Evolutionary conservation across 202 grass and related monocot species (phyloP).

Genomic region (Hordeum pubiflorum): DNA sequence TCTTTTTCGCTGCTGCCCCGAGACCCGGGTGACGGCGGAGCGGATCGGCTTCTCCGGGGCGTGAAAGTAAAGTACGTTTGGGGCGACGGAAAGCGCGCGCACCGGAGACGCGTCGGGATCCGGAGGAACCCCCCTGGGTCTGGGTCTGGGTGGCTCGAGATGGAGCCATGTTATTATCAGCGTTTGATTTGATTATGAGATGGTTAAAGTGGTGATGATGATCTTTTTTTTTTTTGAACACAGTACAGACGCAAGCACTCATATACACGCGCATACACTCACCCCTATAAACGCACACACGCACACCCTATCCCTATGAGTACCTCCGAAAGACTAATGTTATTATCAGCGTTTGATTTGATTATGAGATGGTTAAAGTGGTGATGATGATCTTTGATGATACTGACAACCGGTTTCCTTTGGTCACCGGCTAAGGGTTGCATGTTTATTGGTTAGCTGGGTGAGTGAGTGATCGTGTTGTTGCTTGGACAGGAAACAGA

Average conservation of each 20-base stretch:
- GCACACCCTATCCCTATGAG: too few species aligned
- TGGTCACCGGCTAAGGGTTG: neutral
- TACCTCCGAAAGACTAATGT: too few species aligned
- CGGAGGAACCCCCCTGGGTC: neutral
- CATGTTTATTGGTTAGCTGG: neutral
- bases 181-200: neutral
- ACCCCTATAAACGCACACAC: too few species aligned
- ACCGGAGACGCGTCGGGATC: neutral
- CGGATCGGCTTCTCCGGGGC: neutral
- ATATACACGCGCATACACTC: too few species aligned
- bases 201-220: neutral
- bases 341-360: neutral
- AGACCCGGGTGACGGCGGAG: neutral
- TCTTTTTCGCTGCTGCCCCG: neutral
- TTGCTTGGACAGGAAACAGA: neutral
- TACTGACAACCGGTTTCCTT: neutral
- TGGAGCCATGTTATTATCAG: neutral
- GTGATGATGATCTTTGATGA: neutral
- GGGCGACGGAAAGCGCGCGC: constrained; percentile 4
- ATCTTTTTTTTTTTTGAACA: too few species aligned
- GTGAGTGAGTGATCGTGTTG: neutral
- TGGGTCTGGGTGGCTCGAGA: neutral
- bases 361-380: neutral
- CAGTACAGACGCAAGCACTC: too few species aligned
- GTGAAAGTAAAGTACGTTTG: constrained; percentile 16